Percentiles rank a stretch among this genome's conserved stretches.
Conservation (phyloP, 2,329 filamentous ascomycete genomes). For the Aspergillus pseudoterreus region DNA sequence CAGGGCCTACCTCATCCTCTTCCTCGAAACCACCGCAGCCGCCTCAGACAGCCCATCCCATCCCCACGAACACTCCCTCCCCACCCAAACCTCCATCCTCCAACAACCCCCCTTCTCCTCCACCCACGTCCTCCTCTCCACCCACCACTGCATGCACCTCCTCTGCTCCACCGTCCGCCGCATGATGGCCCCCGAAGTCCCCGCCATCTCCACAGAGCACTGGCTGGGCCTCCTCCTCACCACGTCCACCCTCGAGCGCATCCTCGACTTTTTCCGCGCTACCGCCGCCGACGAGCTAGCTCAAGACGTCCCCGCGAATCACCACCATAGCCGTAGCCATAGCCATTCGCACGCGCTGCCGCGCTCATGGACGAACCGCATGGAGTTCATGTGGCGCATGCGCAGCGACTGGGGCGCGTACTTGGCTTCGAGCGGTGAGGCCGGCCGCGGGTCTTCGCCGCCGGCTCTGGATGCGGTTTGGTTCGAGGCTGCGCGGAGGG, state of each 20-base stretch:
- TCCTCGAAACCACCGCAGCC: constrained; percentile 17
- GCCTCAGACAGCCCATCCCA: background rate
- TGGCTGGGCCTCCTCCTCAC: constrained; percentile 26
- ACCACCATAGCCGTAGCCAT: background rate
- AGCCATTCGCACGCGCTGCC: background rate
- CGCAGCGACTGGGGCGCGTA: constrained; percentile 19
- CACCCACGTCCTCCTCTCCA: constrained; percentile 18
- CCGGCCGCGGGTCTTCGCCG: background rate
- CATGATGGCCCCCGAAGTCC: constrained; percentile 24
- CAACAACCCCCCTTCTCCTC: constrained; percentile 21
- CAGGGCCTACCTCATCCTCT: constrained; percentile 23
- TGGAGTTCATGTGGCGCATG: constrained; percentile 25
- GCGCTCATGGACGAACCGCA: constrained; percentile 19
- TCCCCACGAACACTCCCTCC: constrained; percentile 6
- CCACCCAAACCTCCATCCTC: constrained; percentile 20
- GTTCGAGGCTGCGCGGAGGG: constrained; percentile 22
- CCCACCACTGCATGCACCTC: constrained; percentile 24
- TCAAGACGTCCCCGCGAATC: background rate
- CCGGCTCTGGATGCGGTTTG: constrained; percentile 16
- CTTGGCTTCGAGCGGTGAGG: constrained; percentile 5
- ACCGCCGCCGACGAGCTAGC: constrained; percentile 13
- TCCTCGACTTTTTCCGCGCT: constrained; percentile 21
- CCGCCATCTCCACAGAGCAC: constrained; percentile 16
- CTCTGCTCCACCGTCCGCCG: constrained; percentile 21
- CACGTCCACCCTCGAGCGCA: constrained; percentile 22